phyloP scores from a whole-genome alignment of 2,329 filamentous ascomycete genomes.

The Gaeumannomyces tritici region DNA sequence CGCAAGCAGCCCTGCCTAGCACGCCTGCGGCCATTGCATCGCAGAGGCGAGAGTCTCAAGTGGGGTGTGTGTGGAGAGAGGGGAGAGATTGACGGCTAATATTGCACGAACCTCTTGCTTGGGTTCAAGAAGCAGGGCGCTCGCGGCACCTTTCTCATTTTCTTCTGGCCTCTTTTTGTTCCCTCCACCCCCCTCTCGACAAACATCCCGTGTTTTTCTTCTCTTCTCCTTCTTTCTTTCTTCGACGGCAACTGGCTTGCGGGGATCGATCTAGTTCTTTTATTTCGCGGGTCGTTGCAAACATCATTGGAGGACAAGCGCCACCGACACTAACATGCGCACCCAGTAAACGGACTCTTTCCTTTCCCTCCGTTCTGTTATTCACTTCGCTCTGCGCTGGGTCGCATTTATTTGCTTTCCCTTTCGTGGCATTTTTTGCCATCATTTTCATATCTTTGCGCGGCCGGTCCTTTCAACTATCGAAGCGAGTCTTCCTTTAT shows the following conservation, averaged over 20 bases:
- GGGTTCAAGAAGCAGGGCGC: too few relatives aligned
- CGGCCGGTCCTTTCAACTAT: neutral
- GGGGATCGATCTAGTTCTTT: neutral
- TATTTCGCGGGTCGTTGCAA: neutral
- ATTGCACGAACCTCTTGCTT: too few relatives aligned
- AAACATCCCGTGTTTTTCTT: too few relatives aligned
- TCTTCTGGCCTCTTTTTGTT: neutral
- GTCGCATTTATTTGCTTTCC: neutral
- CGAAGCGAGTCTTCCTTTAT: neutral
- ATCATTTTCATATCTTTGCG: neutral
- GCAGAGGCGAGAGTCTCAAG: too few relatives aligned
- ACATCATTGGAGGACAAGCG: neutral
- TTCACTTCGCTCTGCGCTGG: neutral
- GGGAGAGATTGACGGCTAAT: too few relatives aligned
- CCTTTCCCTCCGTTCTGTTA: neutral
- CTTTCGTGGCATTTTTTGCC: neutral
- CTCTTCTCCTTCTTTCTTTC: neutral
- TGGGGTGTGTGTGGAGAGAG: too few relatives aligned
- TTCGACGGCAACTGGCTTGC: conserved; percentile 1
- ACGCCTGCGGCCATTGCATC: too few relatives aligned
- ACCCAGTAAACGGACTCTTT: neutral
- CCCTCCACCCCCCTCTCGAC: neutral
- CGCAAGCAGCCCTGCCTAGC: too few relatives aligned
- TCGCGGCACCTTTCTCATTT: neutral
- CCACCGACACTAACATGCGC: neutral